Percentiles rank a stretch among this genome's conserved stretches.
Conservation (phyloP, 306 rosid genomes). For the Vigna mungo region DNA sequence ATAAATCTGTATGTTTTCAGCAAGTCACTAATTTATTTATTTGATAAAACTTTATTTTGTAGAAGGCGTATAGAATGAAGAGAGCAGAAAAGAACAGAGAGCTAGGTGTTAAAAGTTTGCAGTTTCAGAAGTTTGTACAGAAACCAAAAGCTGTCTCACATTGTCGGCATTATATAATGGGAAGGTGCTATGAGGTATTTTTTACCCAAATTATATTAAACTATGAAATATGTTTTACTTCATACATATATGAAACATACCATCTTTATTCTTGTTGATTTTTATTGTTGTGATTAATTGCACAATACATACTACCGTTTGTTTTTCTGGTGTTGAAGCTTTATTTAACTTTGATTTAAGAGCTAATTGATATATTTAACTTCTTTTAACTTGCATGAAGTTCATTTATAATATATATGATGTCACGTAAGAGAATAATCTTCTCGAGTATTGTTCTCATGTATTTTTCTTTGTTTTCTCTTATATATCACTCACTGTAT, state of each 20-base stretch:
- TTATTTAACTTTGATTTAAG: slow-evolving; percentile 29
- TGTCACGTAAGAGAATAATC: not conserved
- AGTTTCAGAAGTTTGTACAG: slow-evolving; percentile 54
- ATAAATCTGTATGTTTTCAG: slow-evolving; percentile 18
- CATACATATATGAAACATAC: slow-evolving; percentile 18
- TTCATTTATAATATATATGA: slow-evolving; percentile 9
- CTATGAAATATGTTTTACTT: not conserved
- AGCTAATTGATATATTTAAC: not conserved
- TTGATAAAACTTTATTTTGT: slow-evolving; percentile 40
- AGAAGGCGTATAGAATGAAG: slow-evolving; percentile 62
- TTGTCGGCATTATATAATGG: slow-evolving; percentile 79
- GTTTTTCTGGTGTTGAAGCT: slow-evolving; percentile 24
- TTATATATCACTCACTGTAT: not conserved
- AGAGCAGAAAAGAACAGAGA: slow-evolving; percentile 73
- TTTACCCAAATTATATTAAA: slow-evolving; percentile 6
- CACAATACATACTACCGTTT: not conserved
- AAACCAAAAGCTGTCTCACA: slow-evolving; percentile 56
- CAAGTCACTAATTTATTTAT: slow-evolving; percentile 27
- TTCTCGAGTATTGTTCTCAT: not conserved
- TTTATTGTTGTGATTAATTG: not conserved
- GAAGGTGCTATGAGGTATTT: slow-evolving; percentile 83
- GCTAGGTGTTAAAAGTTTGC: slow-evolving; percentile 80
- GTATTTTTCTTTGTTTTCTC: not conserved
- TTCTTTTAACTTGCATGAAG: slow-evolving; percentile 2
- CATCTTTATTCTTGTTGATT: slow-evolving; percentile 16